Conservation (phyloP, 2,329 filamentous ascomycete species). For the Myriosclerotinia scirpicola region DNA sequence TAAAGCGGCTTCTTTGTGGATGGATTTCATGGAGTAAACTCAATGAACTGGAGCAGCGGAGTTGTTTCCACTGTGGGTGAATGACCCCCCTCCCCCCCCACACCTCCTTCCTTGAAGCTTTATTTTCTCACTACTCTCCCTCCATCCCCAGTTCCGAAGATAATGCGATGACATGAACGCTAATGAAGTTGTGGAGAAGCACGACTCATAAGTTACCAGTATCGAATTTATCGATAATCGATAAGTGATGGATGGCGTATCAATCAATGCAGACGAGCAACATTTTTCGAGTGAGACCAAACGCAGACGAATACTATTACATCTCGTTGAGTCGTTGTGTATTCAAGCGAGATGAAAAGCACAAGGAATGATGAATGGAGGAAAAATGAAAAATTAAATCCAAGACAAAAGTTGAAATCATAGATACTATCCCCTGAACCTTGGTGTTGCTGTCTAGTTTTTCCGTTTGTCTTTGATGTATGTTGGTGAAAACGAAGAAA, state of each 20-base stretch:
- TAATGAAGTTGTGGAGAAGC: conserved; percentile 6
- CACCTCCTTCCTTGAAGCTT: background rate
- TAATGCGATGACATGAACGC: conserved; percentile 2
- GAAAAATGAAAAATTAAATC: background rate
- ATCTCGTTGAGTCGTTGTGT: background rate
- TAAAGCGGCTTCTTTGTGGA: conserved; percentile 1
- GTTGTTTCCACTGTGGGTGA: conserved; percentile 1
- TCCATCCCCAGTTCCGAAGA: conserved; percentile 8
- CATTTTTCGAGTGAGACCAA: background rate
- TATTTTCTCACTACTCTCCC: background rate
- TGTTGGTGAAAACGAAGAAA: conserved; percentile 12
- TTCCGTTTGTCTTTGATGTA: background rate
- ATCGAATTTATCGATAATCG: background rate
- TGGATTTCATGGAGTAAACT: conserved; percentile 15
- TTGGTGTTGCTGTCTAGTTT: background rate
- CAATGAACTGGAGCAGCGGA: conserved; percentile 11
- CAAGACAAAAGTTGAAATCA: background rate
- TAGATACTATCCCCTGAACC: background rate
- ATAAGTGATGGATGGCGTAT: background rate
- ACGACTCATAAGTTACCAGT: background rate
- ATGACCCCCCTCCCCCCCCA: background rate
- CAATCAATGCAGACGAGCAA: background rate
- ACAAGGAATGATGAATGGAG: background rate
- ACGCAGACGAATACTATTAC: background rate
- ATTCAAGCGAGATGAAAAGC: background rate